Conservation (phyloP, 108 stramenopile species). For the Pseudonitzschia multiseries region DNA sequence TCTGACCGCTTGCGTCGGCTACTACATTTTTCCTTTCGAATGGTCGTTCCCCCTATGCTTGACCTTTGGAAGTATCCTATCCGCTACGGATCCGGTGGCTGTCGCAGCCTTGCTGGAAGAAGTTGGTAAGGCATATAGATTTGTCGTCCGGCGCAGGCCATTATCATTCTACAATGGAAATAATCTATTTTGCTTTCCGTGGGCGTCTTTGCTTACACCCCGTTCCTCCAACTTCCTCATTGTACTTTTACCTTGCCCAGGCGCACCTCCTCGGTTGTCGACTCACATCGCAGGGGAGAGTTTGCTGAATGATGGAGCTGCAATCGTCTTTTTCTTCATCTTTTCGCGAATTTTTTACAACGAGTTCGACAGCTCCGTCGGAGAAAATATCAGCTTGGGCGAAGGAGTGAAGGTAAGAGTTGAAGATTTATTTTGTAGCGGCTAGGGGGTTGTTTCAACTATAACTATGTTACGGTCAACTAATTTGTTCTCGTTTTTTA, state of each 20-base stretch:
- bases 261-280: constrained; percentile 76
- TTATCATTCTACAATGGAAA: neutral
- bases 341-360: constrained; percentile 58
- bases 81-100: constrained; percentile 94
- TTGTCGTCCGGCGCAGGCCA: neutral
- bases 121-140: constrained; percentile 14
- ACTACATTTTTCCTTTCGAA: constrained; percentile 64
- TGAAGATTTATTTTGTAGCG: neutral
- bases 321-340: constrained; percentile 89
- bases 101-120: constrained; percentile 77
- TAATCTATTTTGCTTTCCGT: neutral
- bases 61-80: constrained; percentile 85
- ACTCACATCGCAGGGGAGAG: constrained; percentile 79
- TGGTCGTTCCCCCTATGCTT: constrained; percentile 66
- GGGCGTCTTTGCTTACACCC: no score
- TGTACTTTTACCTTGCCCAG: constrained; percentile 7
- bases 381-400: constrained; percentile 37
- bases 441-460: neutral
- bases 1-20: constrained; percentile 56
- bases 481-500: neutral
- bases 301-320: constrained; percentile 88
- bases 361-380: constrained; percentile 47
- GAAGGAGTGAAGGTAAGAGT: constrained; percentile 14
- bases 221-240: neutral
- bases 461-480: no score